phyloP scores from a whole-genome alignment of 176 grass and related monocot genomes.

The Leersia perrieri region DNA sequence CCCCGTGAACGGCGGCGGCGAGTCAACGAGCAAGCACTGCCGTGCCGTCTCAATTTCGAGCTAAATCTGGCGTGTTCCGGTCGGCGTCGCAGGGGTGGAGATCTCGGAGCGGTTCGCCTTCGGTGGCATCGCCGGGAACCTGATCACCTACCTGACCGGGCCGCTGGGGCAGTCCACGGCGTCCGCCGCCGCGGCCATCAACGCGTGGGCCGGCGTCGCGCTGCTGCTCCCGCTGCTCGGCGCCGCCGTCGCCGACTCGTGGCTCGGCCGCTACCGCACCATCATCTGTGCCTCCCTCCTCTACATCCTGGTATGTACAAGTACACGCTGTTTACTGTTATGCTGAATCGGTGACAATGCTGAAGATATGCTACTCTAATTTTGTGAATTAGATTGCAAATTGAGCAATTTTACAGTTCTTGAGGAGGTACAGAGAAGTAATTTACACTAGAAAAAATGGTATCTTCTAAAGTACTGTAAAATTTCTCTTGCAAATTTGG shows the following conservation, averaged over 20 bases:
- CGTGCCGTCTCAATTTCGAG: not conserved
- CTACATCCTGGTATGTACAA: conserved; percentile 30
- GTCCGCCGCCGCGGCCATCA: conserved; percentile 28
- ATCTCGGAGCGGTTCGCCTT: conserved; percentile 33
- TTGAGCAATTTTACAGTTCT: too few relatives aligned
- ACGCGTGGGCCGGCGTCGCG: conserved; percentile 26
- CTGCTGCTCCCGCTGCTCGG: conserved; percentile 39
- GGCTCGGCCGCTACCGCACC: conserved; percentile 38
- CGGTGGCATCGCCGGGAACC: conserved; percentile 26
- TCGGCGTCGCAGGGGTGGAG: conserved; percentile 8
- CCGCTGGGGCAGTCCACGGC: conserved; percentile 28
- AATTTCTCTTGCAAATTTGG: not conserved
- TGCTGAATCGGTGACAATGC: not conserved
- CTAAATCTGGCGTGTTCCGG: not conserved
- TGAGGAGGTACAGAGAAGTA: too few relatives aligned
- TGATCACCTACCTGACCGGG: conserved; percentile 48
- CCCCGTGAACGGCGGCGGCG: not conserved
- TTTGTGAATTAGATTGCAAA: too few relatives aligned
- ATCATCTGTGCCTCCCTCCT: conserved; percentile 33
- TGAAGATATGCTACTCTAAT: not conserved
- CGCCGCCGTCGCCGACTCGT: conserved; percentile 40
- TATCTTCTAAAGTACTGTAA: too few relatives aligned
- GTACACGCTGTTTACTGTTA: too few relatives aligned
- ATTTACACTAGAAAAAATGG: too few relatives aligned
- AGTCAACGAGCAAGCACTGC: not conserved